Evolutionary conservation across 495 filamentous ascomycete species (phyloP).

Genomic region (Aspergillus panamensis): DNA sequence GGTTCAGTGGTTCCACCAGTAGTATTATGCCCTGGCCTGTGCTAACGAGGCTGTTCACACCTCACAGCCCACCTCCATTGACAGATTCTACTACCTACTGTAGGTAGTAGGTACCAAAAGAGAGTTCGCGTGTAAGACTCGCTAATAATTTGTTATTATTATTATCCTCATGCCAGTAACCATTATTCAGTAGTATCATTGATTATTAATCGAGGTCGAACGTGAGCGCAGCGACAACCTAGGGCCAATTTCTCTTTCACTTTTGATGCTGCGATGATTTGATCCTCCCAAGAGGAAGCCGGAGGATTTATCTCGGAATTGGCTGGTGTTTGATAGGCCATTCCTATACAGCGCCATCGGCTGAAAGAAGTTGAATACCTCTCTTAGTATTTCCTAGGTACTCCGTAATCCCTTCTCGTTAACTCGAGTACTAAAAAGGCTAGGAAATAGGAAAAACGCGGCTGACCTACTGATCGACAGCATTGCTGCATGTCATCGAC

Average conservation of each 20-base stretch:
- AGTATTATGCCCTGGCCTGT: constrained; percentile 3
- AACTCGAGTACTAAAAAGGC: not conserved
- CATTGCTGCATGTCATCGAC: constrained; percentile 20
- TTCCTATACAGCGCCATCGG: not conserved
- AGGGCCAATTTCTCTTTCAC: not conserved
- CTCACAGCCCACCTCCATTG: constrained; percentile 16
- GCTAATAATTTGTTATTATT: not conserved
- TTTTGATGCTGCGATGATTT: not conserved
- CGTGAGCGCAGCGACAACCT: not conserved
- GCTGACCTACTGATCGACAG: constrained; percentile 13
- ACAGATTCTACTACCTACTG: not conserved
- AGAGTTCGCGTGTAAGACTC: constrained; percentile 4
- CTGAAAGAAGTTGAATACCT: not conserved
- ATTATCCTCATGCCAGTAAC: too few species aligned
- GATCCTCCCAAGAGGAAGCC: not conserved
- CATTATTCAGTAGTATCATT: not conserved
- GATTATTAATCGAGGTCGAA: not conserved
- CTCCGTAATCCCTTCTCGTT: not conserved
- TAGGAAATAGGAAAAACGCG: constrained; percentile 3
- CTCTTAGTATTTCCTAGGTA: not conserved
- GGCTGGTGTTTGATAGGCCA: not conserved
- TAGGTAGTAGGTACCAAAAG: too few species aligned
- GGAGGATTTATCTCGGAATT: not conserved
- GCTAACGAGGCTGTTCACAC: constrained; percentile 6
- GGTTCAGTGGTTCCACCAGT: constrained; percentile 13